These are phyloP conservation scores for Apocynum venetum DNA, from an alignment of 257 asterid species.

Conservation along the genomic window DNA sequence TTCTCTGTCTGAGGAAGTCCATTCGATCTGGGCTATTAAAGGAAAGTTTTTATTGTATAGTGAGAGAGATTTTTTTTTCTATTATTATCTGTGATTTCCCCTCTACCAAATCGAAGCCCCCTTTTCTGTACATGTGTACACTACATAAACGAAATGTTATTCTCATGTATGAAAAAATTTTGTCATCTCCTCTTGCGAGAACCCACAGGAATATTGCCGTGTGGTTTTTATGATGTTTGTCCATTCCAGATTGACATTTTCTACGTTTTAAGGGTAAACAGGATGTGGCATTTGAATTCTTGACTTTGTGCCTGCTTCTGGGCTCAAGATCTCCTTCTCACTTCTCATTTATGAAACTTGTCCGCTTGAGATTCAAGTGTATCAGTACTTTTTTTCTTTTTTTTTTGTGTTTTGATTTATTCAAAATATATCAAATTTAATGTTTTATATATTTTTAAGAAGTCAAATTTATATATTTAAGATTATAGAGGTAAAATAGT, in stretches of 20 bases:
- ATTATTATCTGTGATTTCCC: background rate
- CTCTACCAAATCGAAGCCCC: background rate
- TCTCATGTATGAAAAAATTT: background rate
- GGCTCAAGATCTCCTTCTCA: too few relatives aligned
- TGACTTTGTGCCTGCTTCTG: too few relatives aligned
- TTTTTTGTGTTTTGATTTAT: too few relatives aligned
- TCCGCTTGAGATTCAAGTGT: too few relatives aligned
- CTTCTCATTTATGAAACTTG: too few relatives aligned
- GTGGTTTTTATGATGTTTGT: background rate
- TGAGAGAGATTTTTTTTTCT: background rate
- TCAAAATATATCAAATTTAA: too few relatives aligned
- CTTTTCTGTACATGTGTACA: conserved; percentile 6
- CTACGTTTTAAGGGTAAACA: background rate
- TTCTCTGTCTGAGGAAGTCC: background rate
- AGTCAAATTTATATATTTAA: too few relatives aligned
- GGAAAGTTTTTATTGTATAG: background rate
- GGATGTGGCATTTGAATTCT: too few relatives aligned
- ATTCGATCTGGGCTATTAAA: background rate
- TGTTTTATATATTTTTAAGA: too few relatives aligned
- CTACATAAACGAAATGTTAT: background rate
- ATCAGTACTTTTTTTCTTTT: too few relatives aligned
- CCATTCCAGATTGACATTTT: background rate
- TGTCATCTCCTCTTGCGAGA: background rate
- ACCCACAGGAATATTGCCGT: background rate
- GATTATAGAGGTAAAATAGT: too few relatives aligned